phyloP scores from a whole-genome alignment of 1,284 basidiomycete species.

The Sporisorium graminicola region DNA sequence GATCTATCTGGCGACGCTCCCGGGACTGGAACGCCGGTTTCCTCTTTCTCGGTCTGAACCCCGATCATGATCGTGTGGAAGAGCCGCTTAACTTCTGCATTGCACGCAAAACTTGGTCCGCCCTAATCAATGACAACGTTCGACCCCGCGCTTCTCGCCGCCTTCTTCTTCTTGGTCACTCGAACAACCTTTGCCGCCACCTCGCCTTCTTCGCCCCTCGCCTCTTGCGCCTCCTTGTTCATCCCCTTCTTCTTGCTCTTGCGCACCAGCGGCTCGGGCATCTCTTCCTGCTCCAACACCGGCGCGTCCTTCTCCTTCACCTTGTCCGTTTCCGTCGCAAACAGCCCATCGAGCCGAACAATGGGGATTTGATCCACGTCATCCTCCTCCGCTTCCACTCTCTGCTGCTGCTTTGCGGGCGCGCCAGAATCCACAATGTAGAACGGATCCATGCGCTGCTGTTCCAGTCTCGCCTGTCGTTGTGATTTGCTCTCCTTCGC shows the following conservation, averaged over 20 bases:
- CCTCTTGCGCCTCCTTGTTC: background rate
- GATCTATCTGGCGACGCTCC: too few species aligned
- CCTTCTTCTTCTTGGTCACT: slow-evolving; percentile 39
- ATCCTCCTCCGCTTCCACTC: slow-evolving; percentile 9
- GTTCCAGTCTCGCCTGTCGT: slow-evolving; percentile 12
- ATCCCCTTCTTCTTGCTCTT: slow-evolving; percentile 22
- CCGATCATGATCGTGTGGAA: too few species aligned
- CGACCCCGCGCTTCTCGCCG: background rate
- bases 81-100: too few species aligned
- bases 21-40: too few species aligned
- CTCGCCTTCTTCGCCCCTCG: background rate
- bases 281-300: slow-evolving; percentile 49
- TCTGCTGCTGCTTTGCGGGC: background rate
- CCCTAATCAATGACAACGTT: slow-evolving; percentile 23
- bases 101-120: too few species aligned
- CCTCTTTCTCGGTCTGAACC: too few species aligned
- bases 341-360: slow-evolving; percentile 48
- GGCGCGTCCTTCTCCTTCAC: slow-evolving; percentile 5
- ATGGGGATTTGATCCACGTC: slow-evolving; percentile 64
- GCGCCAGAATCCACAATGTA: slow-evolving; percentile 39
- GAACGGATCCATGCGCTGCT: slow-evolving; percentile 44
- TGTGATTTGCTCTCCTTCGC: slow-evolving; percentile 7
- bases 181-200: slow-evolving; percentile 25
- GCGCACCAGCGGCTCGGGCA: slow-evolving; percentile 23
- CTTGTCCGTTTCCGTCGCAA: background rate